A percentile compares a stretch with the other conserved stretches of the same genome.
Evolutionary conservation across 2,329 filamentous ascomycete genomes (phyloP).

Genomic region (Lomentospora prolificans): DNA sequence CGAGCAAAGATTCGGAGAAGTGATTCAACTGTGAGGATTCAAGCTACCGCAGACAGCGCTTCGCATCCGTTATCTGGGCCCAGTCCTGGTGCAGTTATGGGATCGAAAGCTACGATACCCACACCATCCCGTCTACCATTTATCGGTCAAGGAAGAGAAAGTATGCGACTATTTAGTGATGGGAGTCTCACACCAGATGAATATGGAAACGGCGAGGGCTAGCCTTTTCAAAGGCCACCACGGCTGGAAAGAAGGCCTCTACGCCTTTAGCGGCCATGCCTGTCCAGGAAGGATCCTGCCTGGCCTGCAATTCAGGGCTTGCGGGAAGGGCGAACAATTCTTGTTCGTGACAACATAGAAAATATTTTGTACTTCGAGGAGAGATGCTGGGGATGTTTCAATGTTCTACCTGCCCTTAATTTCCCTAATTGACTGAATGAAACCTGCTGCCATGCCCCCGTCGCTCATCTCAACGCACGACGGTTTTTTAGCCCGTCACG

Average conservation of each 20-base stretch:
- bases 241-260: not conserved
- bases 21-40: not conserved
- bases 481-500: too few relatives aligned
- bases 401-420: too few relatives aligned
- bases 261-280: not conserved
- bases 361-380: not conserved
- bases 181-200: not conserved
- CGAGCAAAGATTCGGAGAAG: constrained; percentile 6
- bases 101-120: not conserved
- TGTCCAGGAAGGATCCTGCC: not conserved
- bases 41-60: too few relatives aligned
- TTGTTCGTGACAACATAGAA: not conserved
- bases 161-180: not conserved
- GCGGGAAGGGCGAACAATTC: not conserved
- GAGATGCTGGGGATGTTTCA: too few relatives aligned
- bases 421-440: too few relatives aligned
- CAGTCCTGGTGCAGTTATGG: not conserved
- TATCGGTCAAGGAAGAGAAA: not conserved
- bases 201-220: not conserved
- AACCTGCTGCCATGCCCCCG: too few relatives aligned
- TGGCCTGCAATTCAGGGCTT: not conserved
- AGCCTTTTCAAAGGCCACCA: not conserved
- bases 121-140: not conserved
- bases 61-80: not conserved
- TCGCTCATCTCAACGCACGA: too few relatives aligned